A percentile compares a stretch with the other conserved stretches of the same genome.
Conservation (phyloP, 805 yeast genomes). For the Metschnikowia kunwiensis region DNA sequence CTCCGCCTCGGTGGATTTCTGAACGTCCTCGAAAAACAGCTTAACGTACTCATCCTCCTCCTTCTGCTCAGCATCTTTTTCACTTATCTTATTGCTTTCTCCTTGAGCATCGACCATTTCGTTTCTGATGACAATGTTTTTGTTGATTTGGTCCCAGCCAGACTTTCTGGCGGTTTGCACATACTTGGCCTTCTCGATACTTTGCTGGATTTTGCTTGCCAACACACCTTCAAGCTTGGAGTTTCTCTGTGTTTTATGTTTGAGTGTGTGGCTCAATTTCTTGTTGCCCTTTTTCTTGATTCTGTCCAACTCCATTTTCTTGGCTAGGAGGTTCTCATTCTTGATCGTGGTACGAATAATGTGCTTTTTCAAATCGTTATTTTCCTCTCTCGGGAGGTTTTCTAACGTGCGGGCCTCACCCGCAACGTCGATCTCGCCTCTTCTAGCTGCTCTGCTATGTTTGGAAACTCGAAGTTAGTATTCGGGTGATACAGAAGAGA, state of each 20-base stretch:
- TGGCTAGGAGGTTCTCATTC: slow-evolving; percentile 59
- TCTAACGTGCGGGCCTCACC: slow-evolving; percentile 50
- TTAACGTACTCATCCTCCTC: slow-evolving; percentile 38
- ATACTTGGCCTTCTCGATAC: slow-evolving; percentile 60
- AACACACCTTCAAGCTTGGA: slow-evolving; percentile 52
- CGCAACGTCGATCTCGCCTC: slow-evolving; percentile 48
- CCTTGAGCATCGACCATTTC: slow-evolving; percentile 9
- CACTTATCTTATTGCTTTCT: slow-evolving; percentile 13
- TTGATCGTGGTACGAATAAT: slow-evolving; percentile 65
- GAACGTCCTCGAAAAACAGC: slow-evolving; percentile 23
- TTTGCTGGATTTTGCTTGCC: slow-evolving; percentile 59
- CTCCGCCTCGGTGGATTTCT: background rate
- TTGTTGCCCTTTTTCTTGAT: slow-evolving; percentile 30
- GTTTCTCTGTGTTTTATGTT: slow-evolving; percentile 46
- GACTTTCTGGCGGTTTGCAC: slow-evolving; percentile 63
- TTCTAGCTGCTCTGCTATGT: slow-evolving; percentile 74
- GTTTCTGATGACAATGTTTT: slow-evolving; percentile 36
- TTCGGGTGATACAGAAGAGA: background rate
- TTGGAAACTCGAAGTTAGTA: slow-evolving; percentile 49
- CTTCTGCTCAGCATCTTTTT: slow-evolving; percentile 27
- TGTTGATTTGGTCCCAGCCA: slow-evolving; percentile 70
- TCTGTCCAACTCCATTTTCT: slow-evolving; percentile 47
- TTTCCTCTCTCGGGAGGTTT: slow-evolving; percentile 55
- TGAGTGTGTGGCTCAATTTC: slow-evolving; percentile 31
- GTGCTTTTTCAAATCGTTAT: slow-evolving; percentile 57